Base-by-base conservation (phyloP, 2,329 filamentous ascomycete species). In the Colletotrichum musicola region DNA sequence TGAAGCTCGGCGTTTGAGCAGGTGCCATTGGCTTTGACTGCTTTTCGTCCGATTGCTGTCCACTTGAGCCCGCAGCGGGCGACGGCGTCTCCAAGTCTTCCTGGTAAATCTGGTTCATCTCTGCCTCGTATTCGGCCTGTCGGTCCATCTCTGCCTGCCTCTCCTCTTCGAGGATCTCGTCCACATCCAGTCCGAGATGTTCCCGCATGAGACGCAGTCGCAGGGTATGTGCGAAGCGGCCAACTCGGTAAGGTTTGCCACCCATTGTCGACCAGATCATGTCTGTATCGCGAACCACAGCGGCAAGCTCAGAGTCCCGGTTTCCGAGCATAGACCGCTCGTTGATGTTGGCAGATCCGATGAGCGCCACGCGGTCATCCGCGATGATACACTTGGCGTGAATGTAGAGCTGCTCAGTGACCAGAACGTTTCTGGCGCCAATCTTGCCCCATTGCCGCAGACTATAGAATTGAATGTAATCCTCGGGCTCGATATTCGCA, bases 341-440 rank as follows among this genome's bases (percentile, higher is more conserved):
- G 75, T 99, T 99, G 84, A 99, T 98, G 77, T 99, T 99, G 61
- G 96, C 96, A 53, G 95, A 98, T 18, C 96, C 96, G 74, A 99
- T 99, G 70, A 99, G 90, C 20, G 92, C 95, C 66, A 96, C 89
- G 40, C 95, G 90, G 76, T 99, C 96, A 78, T 99, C 96, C 4
- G 97, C 95, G 64, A 99, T 88, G 85, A 98, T 98, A 72, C 92
- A 92, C 81, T 99, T 99, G 70, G 96, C 96, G 76, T 99, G 96
- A 65, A 99, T 98, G 77, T 99, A 99, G 12, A 99, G 87, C 81
- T 98, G 96, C 78, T 99, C 96, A 0, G 96, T 98, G 4, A 96
- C 94, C 44, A 98, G 83, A 65, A 90, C 89, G 72, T 96, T 93
- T 7, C 62, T 59, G 71, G 91, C 91, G 38, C 93, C 93, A 77